Evolutionary conservation across 345 rosid species (phyloP), one percentile per base, ranked within the genome.

Genomic region (Pelargonium nanum): DNA sequence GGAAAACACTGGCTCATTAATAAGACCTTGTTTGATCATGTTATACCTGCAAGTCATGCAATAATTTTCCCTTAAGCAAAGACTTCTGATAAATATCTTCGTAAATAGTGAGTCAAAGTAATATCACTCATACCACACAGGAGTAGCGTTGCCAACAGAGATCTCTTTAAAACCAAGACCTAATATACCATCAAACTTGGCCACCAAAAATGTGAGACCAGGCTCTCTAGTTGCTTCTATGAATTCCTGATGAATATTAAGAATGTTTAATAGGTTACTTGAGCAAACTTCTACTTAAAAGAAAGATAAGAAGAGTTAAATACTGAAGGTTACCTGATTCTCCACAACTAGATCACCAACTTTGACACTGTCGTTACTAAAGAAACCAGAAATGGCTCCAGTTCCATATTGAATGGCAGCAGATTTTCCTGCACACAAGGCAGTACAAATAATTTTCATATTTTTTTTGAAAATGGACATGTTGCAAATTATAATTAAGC

Each of bases 91-190:
- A n/a, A n/a, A n/a, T n/a, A n/a, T n/a, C n/a, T n/a, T n/a, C n/a
- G n/a, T n/a, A n/a, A n/a, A n/a, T n/a, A n/a, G n/a, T n/a, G n/a
- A n/a, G n/a, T n/a, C n/a, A n/a, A n/a, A n/a, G n/a, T n/a, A n/a
- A n/a, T n/a, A n/a, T n/a, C n/a, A 26, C 21, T 32, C 72, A 53
- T 70, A 91, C 98, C 98, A 91, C 65, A 91, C 79, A 51, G 98
- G 96, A 23, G 80, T 76, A 55, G 92, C 84, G 2, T 85, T 74
- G 60, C 92, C 96, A 57, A 88, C 86, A 3, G 95, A 68, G 52
- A 91, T 88, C 82, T 88, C 96, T 85, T 85, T 83, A 70, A 83
- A 91, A 17, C 96, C 92, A 57, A 91, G 88, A 30, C 98, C 98
- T 70, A 91, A 78, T 56, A 86, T 80, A 51, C 98, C 98, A 70